phyloP scores from a whole-genome alignment of 148 eudicot species.

The Bassia scoparia region DNA sequence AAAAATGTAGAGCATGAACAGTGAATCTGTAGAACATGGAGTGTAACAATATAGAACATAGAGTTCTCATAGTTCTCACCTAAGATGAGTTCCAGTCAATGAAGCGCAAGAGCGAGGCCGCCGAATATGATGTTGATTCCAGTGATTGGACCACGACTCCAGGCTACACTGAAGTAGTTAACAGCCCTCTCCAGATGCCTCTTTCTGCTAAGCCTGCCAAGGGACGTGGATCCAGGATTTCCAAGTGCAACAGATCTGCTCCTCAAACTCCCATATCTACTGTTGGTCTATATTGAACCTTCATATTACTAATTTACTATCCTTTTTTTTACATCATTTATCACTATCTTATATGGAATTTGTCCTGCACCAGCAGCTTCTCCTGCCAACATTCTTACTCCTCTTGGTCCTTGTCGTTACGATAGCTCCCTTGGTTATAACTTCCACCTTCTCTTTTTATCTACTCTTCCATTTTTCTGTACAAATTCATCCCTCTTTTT shows the following conservation, averaged over 20 bases:
- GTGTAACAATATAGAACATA: too few species aligned
- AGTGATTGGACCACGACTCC: conserved; percentile 42
- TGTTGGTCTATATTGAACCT: conserved; percentile 40
- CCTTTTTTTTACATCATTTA: not conserved
- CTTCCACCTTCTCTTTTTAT: conserved; percentile 5
- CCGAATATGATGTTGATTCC: conserved; percentile 48
- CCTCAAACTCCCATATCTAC: conserved; percentile 63
- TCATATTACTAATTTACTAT: not conserved
- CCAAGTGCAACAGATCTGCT: conserved; percentile 51
- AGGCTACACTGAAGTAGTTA: conserved; percentile 42
- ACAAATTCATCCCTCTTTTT: not conserved
- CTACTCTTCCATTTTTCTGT: not conserved
- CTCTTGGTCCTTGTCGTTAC: conserved; percentile 78
- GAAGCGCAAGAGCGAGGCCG: conserved; percentile 65
- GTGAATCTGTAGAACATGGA: too few species aligned
- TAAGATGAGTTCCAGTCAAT: conserved; percentile 61
- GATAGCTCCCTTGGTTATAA: conserved; percentile 82
- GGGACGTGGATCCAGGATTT: conserved; percentile 52
- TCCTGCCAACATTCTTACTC: conserved; percentile 72
- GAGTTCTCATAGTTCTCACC: too few species aligned
- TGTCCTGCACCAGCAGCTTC: conserved; percentile 58
- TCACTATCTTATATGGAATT: too few species aligned
- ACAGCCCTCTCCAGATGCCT: conserved; percentile 67
- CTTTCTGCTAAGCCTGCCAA: conserved; percentile 65
- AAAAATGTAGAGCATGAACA: too few species aligned